Evolutionary conservation across 495 filamentous ascomycete genomes (phyloP).

Genomic region (Aspergillus saccharolyticus): DNA sequence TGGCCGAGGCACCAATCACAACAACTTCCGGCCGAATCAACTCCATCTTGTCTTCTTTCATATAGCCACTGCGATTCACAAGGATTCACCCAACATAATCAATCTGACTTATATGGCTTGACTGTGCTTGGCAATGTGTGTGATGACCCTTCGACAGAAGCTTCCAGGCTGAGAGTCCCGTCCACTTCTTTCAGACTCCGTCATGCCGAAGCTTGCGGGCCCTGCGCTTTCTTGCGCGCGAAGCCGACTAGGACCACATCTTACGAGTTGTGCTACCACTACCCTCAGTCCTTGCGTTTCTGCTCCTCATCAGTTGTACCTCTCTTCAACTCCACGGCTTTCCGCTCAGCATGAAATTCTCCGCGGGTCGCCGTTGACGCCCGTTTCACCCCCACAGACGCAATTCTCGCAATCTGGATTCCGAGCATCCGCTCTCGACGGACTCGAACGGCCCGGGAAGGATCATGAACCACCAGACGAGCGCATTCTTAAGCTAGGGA

Average conservation of each 20-base stretch:
- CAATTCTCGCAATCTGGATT: constrained; percentile 24
- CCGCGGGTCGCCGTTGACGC: constrained; percentile 26
- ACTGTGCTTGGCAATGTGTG: neutral
- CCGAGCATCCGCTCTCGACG: constrained; percentile 13
- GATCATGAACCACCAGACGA: constrained; percentile 59
- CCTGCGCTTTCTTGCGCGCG: constrained; percentile 8
- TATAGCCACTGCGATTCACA: too few relatives aligned
- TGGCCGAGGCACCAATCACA: neutral
- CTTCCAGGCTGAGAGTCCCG: neutral
- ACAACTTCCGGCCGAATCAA: neutral
- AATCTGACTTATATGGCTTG: neutral
- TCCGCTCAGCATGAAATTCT: constrained; percentile 32
- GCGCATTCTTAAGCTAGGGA: constrained; percentile 82
- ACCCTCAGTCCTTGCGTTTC: neutral
- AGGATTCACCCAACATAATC: neutral
- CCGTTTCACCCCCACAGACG: constrained; percentile 16
- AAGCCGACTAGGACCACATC: neutral
- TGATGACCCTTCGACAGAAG: neutral
- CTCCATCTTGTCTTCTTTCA: neutral
- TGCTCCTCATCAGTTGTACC: constrained; percentile 20
- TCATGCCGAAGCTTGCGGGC: constrained; percentile 34
- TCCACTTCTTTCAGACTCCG: constrained; percentile 8
- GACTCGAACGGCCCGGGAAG: constrained; percentile 13
- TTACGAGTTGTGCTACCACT: neutral
- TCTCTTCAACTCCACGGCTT: constrained; percentile 22